phyloP scores from a whole-genome alignment of 2,329 filamentous ascomycete genomes.

The Phialophora tarda region DNA sequence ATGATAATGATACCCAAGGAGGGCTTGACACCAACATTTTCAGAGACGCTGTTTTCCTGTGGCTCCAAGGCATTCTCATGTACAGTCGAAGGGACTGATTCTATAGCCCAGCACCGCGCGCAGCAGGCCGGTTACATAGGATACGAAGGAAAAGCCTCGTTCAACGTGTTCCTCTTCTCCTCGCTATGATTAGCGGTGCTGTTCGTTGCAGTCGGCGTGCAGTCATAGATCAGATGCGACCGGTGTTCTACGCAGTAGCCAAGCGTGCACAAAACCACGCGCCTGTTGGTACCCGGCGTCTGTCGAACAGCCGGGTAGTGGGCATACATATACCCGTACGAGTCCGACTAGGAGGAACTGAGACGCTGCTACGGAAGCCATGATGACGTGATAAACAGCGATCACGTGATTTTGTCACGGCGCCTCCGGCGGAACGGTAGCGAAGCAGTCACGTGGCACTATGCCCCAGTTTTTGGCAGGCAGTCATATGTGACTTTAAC shows the following conservation, averaged over 20 bases:
- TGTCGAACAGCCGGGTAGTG: no score
- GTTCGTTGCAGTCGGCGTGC: background rate
- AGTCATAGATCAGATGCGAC: no score
- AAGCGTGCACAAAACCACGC: background rate
- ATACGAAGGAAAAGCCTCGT: constrained; percentile 3
- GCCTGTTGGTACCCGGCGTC: background rate
- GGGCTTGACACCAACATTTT: background rate
- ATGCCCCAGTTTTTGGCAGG: background rate
- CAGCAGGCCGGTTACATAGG: background rate
- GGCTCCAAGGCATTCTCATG: background rate
- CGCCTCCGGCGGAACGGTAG: background rate
- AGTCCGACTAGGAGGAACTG: no score
- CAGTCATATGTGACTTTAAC: background rate
- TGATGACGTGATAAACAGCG: background rate
- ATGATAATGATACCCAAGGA: constrained; percentile 22
- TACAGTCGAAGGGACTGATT: constrained; percentile 1
- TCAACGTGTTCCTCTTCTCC: background rate
- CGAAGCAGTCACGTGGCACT: background rate
- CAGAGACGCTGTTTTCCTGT: background rate
- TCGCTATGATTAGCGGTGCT: background rate
- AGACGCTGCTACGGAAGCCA: no score
- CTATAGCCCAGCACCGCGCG: background rate
- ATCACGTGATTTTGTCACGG: background rate
- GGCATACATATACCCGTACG: no score
- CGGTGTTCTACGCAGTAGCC: background rate